phyloP scores from a whole-genome alignment of 2,329 filamentous ascomycete genomes.

The Malbranchea zuffiana region DNA sequence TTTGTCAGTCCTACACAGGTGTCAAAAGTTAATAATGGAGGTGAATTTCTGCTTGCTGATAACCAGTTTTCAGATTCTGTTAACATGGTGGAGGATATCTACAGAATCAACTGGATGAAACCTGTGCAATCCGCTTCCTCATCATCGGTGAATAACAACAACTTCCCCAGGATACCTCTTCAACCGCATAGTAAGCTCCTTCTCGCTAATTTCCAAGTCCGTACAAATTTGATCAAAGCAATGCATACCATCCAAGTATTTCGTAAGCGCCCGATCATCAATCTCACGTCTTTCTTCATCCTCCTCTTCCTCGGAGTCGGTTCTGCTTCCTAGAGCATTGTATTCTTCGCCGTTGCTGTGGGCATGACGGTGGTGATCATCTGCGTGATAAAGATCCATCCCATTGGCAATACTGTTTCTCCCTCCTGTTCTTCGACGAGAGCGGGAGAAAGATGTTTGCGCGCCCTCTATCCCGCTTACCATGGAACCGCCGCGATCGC shows the following conservation, averaged over 20 bases:
- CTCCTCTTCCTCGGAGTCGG: conserved; percentile 6
- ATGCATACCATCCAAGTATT: conserved; percentile 39
- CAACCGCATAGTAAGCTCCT: conserved; percentile 33
- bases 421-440: neutral
- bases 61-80: too few species aligned
- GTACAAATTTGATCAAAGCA: conserved; percentile 43
- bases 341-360: conserved; percentile 2
- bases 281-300: conserved; percentile 18
- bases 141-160: conserved; percentile 37
- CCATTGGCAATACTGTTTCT: conserved; percentile 2
- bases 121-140: too few species aligned
- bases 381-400: neutral
- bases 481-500: conserved; percentile 7
- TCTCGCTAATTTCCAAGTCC: conserved; percentile 39
- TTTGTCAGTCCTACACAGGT: too few species aligned
- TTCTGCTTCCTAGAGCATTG: conserved; percentile 5
- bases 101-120: too few species aligned
- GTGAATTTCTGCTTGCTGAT: too few species aligned
- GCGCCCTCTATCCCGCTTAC: conserved; percentile 8
- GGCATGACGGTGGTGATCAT: neutral
- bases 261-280: conserved; percentile 29
- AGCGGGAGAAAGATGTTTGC: neutral
- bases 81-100: too few species aligned
- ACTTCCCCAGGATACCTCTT: conserved; percentile 36
- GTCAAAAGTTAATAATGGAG: too few species aligned